These are phyloP conservation scores for Trametes punicea DNA, from an alignment of 768 basidiomycete genomes.

Conservation along the genomic window DNA sequence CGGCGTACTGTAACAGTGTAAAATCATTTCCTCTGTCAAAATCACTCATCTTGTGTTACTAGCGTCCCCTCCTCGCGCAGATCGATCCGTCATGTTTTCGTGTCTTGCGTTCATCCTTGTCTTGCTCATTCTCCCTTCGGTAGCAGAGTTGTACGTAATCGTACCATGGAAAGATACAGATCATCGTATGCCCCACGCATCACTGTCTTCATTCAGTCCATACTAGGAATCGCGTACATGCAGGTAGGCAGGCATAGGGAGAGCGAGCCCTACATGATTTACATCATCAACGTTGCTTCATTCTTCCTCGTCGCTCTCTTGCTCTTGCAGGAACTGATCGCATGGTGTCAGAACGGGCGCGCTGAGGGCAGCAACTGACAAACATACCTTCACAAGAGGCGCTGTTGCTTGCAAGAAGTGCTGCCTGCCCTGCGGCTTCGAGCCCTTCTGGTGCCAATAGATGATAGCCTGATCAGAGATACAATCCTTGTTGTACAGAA, in stretches of 20 bases:
- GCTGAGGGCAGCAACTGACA: not conserved
- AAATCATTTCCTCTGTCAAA: no score
- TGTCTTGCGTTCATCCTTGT: not conserved
- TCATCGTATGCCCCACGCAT: not conserved
- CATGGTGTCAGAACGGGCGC: not conserved
- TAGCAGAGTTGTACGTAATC: not conserved
- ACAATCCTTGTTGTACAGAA: constrained; percentile 94
- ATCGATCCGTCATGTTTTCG: not conserved
- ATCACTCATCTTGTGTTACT: not conserved
- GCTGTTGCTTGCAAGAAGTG: constrained; percentile 91
- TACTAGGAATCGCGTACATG: not conserved
- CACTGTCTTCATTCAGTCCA: not conserved
- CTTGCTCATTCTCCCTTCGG: not conserved
- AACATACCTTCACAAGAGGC: constrained; percentile 78
- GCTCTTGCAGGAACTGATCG: constrained; percentile 81
- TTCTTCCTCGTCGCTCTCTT: constrained; percentile 80
- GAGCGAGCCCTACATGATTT: no score
- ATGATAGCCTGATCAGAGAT: constrained; percentile 95
- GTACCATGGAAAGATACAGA: not conserved
- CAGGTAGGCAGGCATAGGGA: not conserved
- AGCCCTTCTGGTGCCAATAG: constrained; percentile 97
- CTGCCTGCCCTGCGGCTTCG: constrained; percentile 92
- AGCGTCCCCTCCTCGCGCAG: not conserved
- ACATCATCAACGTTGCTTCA: no score
- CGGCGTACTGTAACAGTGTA: no score